Evolutionary conservation across 371 early-diverging fungal species (phyloP).

Genomic region (Syncephalastrum sp.): DNA sequence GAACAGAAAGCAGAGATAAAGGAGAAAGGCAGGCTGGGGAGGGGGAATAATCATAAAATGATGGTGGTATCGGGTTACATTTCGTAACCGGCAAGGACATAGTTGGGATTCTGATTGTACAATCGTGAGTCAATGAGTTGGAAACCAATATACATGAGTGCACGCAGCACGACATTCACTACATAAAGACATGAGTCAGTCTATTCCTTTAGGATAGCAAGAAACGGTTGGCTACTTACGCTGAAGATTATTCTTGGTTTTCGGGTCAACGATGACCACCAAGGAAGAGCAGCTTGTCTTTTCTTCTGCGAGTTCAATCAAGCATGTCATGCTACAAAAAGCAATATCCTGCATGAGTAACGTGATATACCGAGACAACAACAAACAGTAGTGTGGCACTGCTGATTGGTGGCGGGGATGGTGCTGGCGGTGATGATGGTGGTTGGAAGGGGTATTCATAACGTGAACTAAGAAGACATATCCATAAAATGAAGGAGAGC

Average conservation of each 20-base stretch:
- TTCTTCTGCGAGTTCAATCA: conserved; percentile 10
- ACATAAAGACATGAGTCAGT: neutral
- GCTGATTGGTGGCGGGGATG: no score
- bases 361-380: no score
- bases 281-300: conserved; percentile 3
- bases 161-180: conserved; percentile 4
- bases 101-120: conserved; percentile 5
- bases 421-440: no score
- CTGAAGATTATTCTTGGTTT: conserved; percentile 4
- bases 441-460: no score
- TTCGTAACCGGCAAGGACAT: conserved; percentile 6
- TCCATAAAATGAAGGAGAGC: neutral
- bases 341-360: conserved; percentile 3
- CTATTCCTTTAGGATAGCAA: neutral
- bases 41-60: neutral
- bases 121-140: conserved; percentile 12
- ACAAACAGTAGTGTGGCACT: no score
- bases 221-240: neutral
- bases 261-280: conserved; percentile 5
- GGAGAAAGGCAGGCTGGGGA: neutral
- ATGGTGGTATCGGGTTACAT: neutral
- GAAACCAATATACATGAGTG: conserved; percentile 11
- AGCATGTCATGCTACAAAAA: conserved; percentile 2
- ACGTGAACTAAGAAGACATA: neutral
- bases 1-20: neutral